Conservation (phyloP, 331 rosid species). For the Erythrophleum ivorense region DNA sequence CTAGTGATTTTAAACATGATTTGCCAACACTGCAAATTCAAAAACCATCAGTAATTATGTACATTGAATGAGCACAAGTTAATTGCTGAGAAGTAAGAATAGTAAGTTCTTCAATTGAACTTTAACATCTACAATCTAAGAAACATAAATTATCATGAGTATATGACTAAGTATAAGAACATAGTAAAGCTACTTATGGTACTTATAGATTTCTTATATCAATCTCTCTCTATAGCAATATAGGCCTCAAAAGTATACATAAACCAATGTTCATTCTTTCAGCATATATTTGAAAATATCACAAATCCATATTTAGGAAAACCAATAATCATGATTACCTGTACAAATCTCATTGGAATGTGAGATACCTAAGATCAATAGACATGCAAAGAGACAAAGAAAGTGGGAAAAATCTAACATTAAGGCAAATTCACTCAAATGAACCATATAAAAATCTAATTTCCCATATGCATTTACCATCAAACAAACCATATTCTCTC, state of each 20-base stretch:
- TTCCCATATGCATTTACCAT: too few species aligned
- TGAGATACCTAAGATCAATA: background rate
- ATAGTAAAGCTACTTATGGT: background rate
- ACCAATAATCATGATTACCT: conserved; percentile 7
- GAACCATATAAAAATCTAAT: too few species aligned
- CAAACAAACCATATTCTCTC: too few species aligned
- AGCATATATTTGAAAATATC: conserved; percentile 72
- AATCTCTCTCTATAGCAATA: conserved; percentile 95
- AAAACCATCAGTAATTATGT: conserved; percentile 13
- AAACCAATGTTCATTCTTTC: conserved; percentile 95
- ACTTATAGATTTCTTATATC: conserved; percentile 93
- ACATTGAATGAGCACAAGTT: conserved; percentile 22
- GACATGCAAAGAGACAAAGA: background rate
- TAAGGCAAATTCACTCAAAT: too few species aligned
- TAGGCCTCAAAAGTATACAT: conserved; percentile 81
- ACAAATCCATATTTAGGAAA: conserved; percentile 39
- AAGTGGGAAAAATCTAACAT: background rate
- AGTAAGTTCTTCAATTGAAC: conserved; percentile 19
- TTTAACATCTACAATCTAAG: background rate
- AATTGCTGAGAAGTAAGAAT: conserved; percentile 32
- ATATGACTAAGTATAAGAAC: background rate
- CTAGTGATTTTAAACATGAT: background rate
- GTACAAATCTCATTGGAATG: conserved; percentile 24
- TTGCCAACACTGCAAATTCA: background rate
- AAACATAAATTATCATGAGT: background rate